Conservation (phyloP, 345 rosid species). For the Carallia pectinifolia region DNA sequence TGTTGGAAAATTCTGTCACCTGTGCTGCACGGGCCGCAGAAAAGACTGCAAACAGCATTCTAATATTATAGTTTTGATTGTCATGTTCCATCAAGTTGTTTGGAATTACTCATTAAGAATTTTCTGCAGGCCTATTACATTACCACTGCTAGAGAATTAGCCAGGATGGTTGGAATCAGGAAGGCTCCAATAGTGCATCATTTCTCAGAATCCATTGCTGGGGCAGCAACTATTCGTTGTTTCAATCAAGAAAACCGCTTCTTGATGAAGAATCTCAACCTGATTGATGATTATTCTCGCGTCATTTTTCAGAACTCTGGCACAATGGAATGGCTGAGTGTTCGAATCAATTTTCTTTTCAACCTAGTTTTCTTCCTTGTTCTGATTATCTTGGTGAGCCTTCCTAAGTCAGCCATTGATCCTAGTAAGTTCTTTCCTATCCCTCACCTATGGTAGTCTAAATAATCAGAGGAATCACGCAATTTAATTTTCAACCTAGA, state of each 20-base stretch:
- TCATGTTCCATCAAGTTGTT: no score
- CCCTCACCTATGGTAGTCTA: neutral
- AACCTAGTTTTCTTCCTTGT: slow-evolving; percentile 75
- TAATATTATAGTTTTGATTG: no score
- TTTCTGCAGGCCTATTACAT: slow-evolving; percentile 71
- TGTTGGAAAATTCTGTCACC: no score
- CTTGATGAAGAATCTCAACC: slow-evolving; percentile 38
- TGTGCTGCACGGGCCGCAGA: no score
- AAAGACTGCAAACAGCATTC: no score
- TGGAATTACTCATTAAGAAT: neutral
- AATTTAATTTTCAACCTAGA: no score
- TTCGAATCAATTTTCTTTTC: slow-evolving; percentile 80
- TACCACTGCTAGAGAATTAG: slow-evolving; percentile 80
- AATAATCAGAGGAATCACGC: neutral
- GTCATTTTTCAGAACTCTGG: slow-evolving; percentile 64
- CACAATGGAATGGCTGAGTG: slow-evolving; percentile 85
- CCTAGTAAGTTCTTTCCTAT: slow-evolving; percentile 52
- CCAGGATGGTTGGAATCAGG: slow-evolving; percentile 73
- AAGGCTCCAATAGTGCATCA: slow-evolving; percentile 85
- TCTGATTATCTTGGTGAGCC: slow-evolving; percentile 62
- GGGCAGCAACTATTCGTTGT: slow-evolving; percentile 70
- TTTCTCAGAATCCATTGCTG: slow-evolving; percentile 76
- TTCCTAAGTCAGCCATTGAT: slow-evolving; percentile 61
- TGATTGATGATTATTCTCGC: slow-evolving; percentile 61
- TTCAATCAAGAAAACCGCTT: slow-evolving; percentile 70